Evolutionary conservation across 768 basidiomycete species (phyloP), one percentile per base, ranked within the genome.

Genomic region (Lactifluus hygrophoroides): DNA sequence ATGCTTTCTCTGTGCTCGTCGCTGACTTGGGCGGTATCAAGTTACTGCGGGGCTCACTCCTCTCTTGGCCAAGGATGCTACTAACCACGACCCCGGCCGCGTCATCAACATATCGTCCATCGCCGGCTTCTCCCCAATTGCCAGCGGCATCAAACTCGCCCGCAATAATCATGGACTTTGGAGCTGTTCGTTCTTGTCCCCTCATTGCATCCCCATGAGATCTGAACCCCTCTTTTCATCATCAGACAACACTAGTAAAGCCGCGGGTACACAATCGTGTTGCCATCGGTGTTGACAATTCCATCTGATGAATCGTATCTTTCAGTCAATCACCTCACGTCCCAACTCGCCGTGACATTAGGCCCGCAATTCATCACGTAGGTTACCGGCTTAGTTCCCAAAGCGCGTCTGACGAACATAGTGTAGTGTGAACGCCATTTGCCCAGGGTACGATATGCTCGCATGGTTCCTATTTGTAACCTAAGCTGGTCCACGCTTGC

Each of bases 41-140:
- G 82, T 82, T 74, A 84, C 82, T 21, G 72, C 74, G 51, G 78
- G 78, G 77, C 63, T 90, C 53, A 77, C 84, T 10, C 80, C 81
- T 38, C 75, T 84, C 35, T 76, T 92, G 1, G 74, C 73, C n/a
- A 88, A 88, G 66, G 82, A 80, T 60, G 73, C 87, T 0, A 82
- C 75, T 17, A 77, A 79, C 37, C 58, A 66, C 10, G 84, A 90
- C 65, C 90, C 90, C 5, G 86, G 77, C 1, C 80, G 85, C 28
- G 85, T 93, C 13, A 84, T 93, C 69, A 92, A 92, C 68, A 85
- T 91, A 64, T 90, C 90, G 0, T 91, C 90, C 1, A 77, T 79
- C 3, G 75, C 84, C 0, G 80, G 83, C 9, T 71, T 86, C 23
- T 76, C 75, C 51, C 77, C 87, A 3, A 61, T 66, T 23, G 76